Evolutionary conservation across 768 basidiomycete species (phyloP), one percentile per base, ranked within the genome.

Genomic region (Rossbeevera mucosa): DNA sequence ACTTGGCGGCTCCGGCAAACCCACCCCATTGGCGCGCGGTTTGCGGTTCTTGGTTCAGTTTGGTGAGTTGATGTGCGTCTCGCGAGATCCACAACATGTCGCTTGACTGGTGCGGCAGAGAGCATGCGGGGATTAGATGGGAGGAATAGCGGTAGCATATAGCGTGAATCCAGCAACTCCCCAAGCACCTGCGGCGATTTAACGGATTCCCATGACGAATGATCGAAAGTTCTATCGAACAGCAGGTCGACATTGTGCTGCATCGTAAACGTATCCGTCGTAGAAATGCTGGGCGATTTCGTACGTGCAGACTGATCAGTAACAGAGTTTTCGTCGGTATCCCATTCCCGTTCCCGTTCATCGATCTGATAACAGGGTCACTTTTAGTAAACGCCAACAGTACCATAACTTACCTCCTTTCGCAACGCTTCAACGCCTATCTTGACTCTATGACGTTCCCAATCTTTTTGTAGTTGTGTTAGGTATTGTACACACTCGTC

Each of bases 401-500:
- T 16, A 44, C 21, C 18, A 1, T 38, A 57, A 13, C 52, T 50
- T 54, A 91, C 88, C 81, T 93, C 90, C 71, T 85, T 88, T 54
- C 88, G 84, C 29, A 93, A 72, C 8, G 86, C 85, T 62, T 91
- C 86, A 8, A 95, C 91, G 4, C 91, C 90, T 28, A 89, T 74
- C 64, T 91, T 89, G 28, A 94, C 83, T 41, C 93, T 78, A 66
- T 91, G 87, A 51, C 91, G 76, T 69, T 99, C 95, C 95, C 95
- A 99, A 65, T 98, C 94, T 64, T 91, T 94, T 71, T 97, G 94
- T 8, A 99, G 75, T 62, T 98, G 95, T 3, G 83, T 88, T 24
- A 98, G 80, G 62, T 98, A 98, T 71, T 96, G 91, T 33, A 82
- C 76, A 64, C 95, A 98, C 67, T 99, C 96, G 21, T 98, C 94